Evolutionary conservation across 78 protist genomes (phyloP), one percentile per base, ranked within the genome.

Genomic region (Dictyostelium brefeldianum): DNA sequence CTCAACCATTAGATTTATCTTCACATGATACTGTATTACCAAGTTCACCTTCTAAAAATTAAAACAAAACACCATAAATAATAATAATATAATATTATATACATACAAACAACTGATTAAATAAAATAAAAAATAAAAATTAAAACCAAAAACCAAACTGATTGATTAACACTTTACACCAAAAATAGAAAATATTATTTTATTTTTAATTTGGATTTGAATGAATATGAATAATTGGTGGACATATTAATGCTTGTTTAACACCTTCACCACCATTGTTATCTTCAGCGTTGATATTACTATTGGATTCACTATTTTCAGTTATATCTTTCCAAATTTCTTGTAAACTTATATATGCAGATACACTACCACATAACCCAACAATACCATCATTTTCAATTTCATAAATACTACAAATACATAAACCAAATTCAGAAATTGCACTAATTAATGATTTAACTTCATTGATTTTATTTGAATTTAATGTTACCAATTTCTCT

Each of bases 21-120:
- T 31, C 75, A 15, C 91, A 83, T 25, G 92, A 84, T 59, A 84
- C 82, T 25, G 53, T 84, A 25, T 51, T 74, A 20, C 92, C 89
- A 48, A 75, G 47, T 31, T 67, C 75, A 11, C 41, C 75, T 4
- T 31, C 75, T 27, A 67, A 67, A 67, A 65, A 29, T 29, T 12
- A 65, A 65, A 25, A 25, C 4, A 29, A 62, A 62, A 27, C 43
- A 3, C 1, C 25, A 62, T 25, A 18, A 20, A 56, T 20, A 56
- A 7, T 7, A 59, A 59, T 59, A 62, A 25, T 62, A 29, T 27
- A 7, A 25, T 22, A 18, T 4, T 20, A 62, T 9, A 25, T 18
- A 6, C 4, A 25, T 4, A 29, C n/a, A 69, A 15, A 36, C 11
- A 31, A 67, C 1, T 9, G 14, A 17, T 14, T 15, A 6, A 36